Conservation (phyloP, 495 filamentous ascomycete genomes). For the Penicillium roqueforti region DNA sequence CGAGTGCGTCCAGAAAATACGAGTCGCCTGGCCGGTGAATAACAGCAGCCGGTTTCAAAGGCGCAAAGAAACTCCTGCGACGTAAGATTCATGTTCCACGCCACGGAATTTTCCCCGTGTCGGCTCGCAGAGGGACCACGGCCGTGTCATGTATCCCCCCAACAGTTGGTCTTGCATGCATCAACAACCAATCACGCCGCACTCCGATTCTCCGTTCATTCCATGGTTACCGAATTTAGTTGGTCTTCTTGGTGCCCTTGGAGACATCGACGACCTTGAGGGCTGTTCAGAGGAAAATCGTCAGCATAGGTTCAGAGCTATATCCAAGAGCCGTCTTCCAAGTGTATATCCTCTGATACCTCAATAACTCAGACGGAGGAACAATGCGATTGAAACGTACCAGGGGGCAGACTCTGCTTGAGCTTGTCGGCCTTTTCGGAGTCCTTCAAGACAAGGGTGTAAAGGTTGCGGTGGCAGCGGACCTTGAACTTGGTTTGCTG, state of each 20-base stretch:
- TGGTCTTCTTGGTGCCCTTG: conserved; percentile 63
- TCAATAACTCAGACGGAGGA: not conserved
- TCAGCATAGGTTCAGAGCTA: conserved; percentile 10
- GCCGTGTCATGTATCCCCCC: conserved; percentile 23
- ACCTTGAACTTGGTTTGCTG: conserved; percentile 99
- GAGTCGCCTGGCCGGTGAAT: conserved; percentile 33
- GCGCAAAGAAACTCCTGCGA: conserved; percentile 27
- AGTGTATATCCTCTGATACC: conserved; percentile 3
- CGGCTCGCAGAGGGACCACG: conserved; percentile 37
- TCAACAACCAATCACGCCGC: conserved; percentile 30
- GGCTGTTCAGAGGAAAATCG: conserved; percentile 43
- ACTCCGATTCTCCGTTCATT: conserved; percentile 32
- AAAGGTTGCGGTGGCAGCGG: conserved; percentile 88
- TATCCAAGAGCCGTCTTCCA: not conserved
- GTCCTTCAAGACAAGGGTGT: conserved; percentile 97
- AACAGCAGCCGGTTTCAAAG: conserved; percentile 25
- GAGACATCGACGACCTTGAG: conserved; percentile 73
- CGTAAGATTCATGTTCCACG: conserved; percentile 7
- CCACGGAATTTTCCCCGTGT: conserved; percentile 27
- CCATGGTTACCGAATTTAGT: conserved; percentile 36
- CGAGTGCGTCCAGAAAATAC: conserved; percentile 33
- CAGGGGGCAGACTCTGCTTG: conserved; percentile 95
- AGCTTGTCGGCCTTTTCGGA: conserved; percentile 99
- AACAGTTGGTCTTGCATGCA: conserved; percentile 35
- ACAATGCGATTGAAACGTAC: conserved; percentile 52